Conservation (phyloP, 495 filamentous ascomycete species). For the Xylaria curta region DNA sequence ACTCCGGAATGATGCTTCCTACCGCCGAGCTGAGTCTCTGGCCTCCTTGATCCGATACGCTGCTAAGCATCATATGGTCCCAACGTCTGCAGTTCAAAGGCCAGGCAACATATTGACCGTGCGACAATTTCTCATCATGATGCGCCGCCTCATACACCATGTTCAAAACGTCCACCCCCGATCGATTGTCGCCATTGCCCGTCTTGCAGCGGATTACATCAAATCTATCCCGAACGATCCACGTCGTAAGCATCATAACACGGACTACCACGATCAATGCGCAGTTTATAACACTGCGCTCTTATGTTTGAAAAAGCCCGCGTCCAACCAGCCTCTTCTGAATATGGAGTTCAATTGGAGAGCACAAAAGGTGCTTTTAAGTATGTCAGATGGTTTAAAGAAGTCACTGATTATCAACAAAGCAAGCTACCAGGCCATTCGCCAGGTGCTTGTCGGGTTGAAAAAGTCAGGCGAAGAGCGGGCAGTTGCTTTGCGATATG, state of each 20-base stretch:
- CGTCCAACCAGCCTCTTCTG: conserved; percentile 36
- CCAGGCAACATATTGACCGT: conserved; percentile 30
- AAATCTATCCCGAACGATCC: conserved; percentile 32
- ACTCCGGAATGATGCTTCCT: conserved; percentile 39
- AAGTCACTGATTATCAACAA: conserved; percentile 45
- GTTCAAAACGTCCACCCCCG: conserved; percentile 43
- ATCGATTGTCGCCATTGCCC: conserved; percentile 42
- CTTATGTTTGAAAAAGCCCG: conserved; percentile 37
- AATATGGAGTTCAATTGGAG: conserved; percentile 53
- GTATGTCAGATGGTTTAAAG: conserved; percentile 42
- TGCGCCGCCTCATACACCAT: conserved; percentile 43
- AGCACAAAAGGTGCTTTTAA: conserved; percentile 50
- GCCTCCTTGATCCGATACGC: conserved; percentile 42
- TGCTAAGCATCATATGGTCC: conserved; percentile 37
- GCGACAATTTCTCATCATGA: conserved; percentile 40
- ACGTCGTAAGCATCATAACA: conserved; percentile 16
- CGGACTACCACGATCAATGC: conserved; percentile 34
- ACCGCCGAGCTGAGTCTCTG: conserved; percentile 38
- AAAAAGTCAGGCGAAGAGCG: conserved; percentile 46
- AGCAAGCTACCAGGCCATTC: conserved; percentile 46
- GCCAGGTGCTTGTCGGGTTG: conserved; percentile 47
- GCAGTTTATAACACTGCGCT: conserved; percentile 47
- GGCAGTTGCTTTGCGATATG: conserved; percentile 42
- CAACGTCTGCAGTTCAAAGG: conserved; percentile 1
- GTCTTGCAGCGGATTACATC: conserved; percentile 45